These are phyloP conservation scores for Melaleuca alternifolia DNA, from an alignment of 345 rosid species.

Conservation along the genomic window DNA sequence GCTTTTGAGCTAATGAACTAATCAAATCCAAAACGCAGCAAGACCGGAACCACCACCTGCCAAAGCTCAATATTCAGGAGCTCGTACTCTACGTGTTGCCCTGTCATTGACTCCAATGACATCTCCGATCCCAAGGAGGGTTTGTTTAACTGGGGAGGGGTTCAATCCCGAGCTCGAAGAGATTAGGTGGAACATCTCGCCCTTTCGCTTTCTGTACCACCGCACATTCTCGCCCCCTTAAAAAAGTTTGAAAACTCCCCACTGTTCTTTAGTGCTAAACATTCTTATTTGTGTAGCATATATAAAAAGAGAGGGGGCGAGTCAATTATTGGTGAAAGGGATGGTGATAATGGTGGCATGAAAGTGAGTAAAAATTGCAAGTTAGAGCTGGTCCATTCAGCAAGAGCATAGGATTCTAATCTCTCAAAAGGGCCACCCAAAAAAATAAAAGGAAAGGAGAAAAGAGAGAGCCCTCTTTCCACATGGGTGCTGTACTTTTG, in stretches of 20 bases:
- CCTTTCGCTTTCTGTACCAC: not conserved
- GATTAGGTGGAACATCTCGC: not conserved
- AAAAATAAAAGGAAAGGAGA: not conserved
- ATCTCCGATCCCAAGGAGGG: constrained; percentile 1
- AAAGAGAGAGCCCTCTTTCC: not conserved
- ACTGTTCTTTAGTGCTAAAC: not conserved
- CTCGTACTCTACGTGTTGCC: not conserved
- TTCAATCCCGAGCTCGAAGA: not conserved
- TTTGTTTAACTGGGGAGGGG: not conserved
- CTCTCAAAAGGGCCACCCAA: not conserved
- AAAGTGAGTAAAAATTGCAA: not conserved
- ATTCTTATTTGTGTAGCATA: not conserved
- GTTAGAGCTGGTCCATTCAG: not conserved
- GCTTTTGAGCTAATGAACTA: not conserved
- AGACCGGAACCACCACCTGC: not conserved
- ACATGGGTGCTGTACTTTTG: not conserved
- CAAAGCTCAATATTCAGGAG: not conserved
- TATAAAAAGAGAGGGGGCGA: not conserved
- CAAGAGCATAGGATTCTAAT: not conserved
- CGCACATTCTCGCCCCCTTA: not conserved
- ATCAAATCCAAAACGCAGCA: not conserved
- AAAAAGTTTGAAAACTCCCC: not conserved
- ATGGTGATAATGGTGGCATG: not conserved
- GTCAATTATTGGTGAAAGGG: not conserved
- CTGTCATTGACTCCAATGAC: not conserved